Evolutionary conservation across 2,329 filamentous ascomycete species (phyloP).

Genomic region (Biscogniauxia sp.): DNA sequence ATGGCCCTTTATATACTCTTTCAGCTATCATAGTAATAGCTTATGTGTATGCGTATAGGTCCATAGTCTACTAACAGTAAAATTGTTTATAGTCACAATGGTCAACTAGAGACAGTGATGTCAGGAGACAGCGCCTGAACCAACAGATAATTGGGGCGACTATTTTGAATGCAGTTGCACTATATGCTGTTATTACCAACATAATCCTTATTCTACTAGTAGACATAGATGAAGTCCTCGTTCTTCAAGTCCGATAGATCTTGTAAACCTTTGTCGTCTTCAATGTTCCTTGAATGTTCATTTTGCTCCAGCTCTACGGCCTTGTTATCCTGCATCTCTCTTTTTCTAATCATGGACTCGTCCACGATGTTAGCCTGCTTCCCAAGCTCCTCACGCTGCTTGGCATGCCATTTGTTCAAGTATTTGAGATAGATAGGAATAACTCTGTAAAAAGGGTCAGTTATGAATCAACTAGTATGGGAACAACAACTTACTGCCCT

Average conservation of each 20-base stretch:
- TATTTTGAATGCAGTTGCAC: too few relatives aligned
- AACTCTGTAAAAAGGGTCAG: slow-evolving; percentile 15
- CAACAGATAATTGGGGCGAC: too few relatives aligned
- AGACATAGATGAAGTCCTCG: slow-evolving; percentile 61
- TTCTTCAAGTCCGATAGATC: slow-evolving; percentile 66
- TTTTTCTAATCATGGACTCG: slow-evolving; percentile 31
- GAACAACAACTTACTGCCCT: slow-evolving; percentile 22
- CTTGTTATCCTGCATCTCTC: slow-evolving; percentile 33
- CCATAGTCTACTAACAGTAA: too few relatives aligned
- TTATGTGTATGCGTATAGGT: too few relatives aligned
- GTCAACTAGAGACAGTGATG: too few relatives aligned
- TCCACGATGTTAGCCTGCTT: slow-evolving; percentile 52
- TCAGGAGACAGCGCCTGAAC: too few relatives aligned
- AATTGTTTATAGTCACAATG: too few relatives aligned
- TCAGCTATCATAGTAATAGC: too few relatives aligned
- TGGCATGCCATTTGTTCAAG: slow-evolving; percentile 49
- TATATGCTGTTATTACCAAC: too few relatives aligned
- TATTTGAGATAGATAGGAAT: slow-evolving; percentile 39
- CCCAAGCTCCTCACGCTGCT: slow-evolving; percentile 43
- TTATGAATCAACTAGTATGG: slow-evolving; percentile 26
- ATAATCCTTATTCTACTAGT: slow-evolving; percentile 9
- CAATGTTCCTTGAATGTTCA: slow-evolving; percentile 29
- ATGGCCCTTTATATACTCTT: too few relatives aligned
- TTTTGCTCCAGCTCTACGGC: slow-evolving; percentile 30
- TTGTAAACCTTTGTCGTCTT: slow-evolving; percentile 48